Percentiles rank a stretch among this genome's conserved stretches.
Evolutionary conservation across 495 filamentous ascomycete genomes (phyloP).

Genomic region (Paragyromitra xinjiangensis): DNA sequence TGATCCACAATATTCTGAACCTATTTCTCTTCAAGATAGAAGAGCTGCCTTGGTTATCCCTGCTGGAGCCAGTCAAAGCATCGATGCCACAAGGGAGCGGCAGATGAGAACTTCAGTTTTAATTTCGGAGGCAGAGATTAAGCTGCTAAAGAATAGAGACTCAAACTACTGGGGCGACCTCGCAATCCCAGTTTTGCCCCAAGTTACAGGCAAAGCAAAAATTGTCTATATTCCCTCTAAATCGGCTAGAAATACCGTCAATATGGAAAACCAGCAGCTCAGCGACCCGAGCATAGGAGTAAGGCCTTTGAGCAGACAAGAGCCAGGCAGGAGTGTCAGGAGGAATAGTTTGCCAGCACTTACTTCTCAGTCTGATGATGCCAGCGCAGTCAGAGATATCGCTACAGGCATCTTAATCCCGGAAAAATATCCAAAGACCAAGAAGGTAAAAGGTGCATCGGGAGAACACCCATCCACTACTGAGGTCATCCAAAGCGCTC

Average conservation of each 20-base stretch:
- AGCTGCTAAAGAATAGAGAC: constrained; percentile 29
- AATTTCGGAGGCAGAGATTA: constrained; percentile 21
- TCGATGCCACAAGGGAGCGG: not conserved
- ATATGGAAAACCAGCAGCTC: constrained; percentile 2
- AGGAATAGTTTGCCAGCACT: constrained; percentile 7
- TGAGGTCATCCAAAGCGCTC: not conserved
- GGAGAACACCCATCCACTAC: not conserved
- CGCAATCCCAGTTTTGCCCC: constrained; percentile 17
- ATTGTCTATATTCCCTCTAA: constrained; percentile 26
- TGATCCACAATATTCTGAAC: not conserved
- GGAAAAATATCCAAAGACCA: not conserved
- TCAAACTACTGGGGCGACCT: constrained; percentile 38
- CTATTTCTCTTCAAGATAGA: not conserved
- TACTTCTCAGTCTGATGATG: constrained; percentile 1
- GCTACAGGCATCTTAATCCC: not conserved
- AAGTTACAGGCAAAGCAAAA: constrained; percentile 24
- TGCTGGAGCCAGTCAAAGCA: not conserved
- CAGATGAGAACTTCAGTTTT: constrained; percentile 18
- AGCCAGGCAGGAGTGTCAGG: not conserved
- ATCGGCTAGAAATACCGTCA: constrained; percentile 15
- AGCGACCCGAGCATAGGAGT: not conserved
- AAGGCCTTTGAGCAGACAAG: not conserved
- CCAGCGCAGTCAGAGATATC: not conserved
- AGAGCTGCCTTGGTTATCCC: not conserved
- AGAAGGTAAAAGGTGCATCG: not conserved